Evolutionary conservation across 108 stramenopile genomes (phyloP).

Genomic region (Halocafeteria seosinensis): DNA sequence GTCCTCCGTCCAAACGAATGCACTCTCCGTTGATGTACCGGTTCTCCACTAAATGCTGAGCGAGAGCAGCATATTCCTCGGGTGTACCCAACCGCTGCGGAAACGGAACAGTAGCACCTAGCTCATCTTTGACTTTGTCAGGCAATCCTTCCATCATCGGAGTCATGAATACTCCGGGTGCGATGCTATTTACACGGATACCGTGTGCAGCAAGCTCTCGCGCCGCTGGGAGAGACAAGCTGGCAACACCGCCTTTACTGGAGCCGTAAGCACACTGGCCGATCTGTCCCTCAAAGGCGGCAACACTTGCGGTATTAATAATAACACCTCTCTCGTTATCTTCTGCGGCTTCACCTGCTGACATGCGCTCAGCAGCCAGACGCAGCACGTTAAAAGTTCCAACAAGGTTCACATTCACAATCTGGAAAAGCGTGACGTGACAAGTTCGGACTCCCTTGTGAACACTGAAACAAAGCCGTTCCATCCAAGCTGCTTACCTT

Average conservation of each 20-base stretch:
- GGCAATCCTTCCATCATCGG: slow-evolving; percentile 71
- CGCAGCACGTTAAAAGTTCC: slow-evolving; percentile 88
- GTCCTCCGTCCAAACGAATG: slow-evolving; percentile 36
- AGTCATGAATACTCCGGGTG: slow-evolving; percentile 76
- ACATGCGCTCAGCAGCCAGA: slow-evolving; percentile 65
- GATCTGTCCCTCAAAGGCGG: slow-evolving; percentile 79
- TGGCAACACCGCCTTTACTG: slow-evolving; percentile 70
- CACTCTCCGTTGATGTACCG: slow-evolving; percentile 39
- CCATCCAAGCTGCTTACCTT: slow-evolving; percentile 39
- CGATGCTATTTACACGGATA: slow-evolving; percentile 71
- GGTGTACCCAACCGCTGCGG: slow-evolving; percentile 43
- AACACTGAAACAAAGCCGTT: slow-evolving; percentile 17
- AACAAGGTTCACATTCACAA: slow-evolving; percentile 57
- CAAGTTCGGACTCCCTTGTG: not conserved
- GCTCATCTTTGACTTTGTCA: slow-evolving; percentile 47
- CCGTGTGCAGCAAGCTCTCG: slow-evolving; percentile 60
- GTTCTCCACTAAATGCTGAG: slow-evolving; percentile 30
- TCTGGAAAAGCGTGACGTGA: slow-evolving; percentile 25
- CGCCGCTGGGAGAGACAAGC: slow-evolving; percentile 61
- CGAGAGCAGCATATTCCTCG: slow-evolving; percentile 32
- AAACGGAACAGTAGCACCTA: slow-evolving; percentile 62
- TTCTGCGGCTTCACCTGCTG: slow-evolving; percentile 28
- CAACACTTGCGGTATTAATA: slow-evolving; percentile 77
- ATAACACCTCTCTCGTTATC: slow-evolving; percentile 60
- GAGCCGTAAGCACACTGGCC: slow-evolving; percentile 78